Base-by-base conservation (phyloP, 805 yeast species). In the Diddensiella santjacobensis region DNA sequence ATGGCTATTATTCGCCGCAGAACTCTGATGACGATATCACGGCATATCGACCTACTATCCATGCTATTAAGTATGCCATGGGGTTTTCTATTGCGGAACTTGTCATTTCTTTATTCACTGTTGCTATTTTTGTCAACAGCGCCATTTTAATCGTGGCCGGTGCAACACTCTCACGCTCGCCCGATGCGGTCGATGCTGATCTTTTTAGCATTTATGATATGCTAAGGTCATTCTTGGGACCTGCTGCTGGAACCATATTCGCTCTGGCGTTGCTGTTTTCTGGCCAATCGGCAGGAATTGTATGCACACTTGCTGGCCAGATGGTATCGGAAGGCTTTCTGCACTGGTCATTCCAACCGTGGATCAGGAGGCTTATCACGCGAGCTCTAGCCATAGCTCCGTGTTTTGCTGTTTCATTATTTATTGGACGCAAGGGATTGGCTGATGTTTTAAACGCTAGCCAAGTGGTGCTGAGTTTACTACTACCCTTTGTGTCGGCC, bases 221-320 rank as follows among this genome's bases (percentile, higher is more conserved):
- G 65, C 74, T 89, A 22, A 72, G 80, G 3, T 70, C 73, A 24
- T 86, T 85, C 59, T 73, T 89, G 35, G 85, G 95, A 1, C 84
- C 86, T 13, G 80, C 89, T 3, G 97, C 96, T 0, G 97, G 96
- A 3, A 71, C 86, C 6, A 83, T 89, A 0, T 89, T 90, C 71
- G 96, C 96, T 0, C 67, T 88, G 43, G 96, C 96, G 1, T 77
- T 89, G 67, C 71, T 89, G 40, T 89, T 86, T 62, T 83, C 91
- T 11, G 97, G 97, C n/a, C 91, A 89, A 61, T 83, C 93, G 59
- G 96, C 96, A 2, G 96, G 96, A 37, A 86, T 91, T 35, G 95
- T 89, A 17, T 89, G 96, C 62, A 90, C 96, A 0, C 74, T 90
- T 59, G 90, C 96, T 1, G 96, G 96, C 31, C 96, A 89, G 64